Percentiles rank a stretch among this genome's conserved stretches.
These are phyloP conservation scores for Dactylonectria macrodidyma DNA, from an alignment of 2,329 filamentous ascomycete species.

Conservation along the genomic window DNA sequence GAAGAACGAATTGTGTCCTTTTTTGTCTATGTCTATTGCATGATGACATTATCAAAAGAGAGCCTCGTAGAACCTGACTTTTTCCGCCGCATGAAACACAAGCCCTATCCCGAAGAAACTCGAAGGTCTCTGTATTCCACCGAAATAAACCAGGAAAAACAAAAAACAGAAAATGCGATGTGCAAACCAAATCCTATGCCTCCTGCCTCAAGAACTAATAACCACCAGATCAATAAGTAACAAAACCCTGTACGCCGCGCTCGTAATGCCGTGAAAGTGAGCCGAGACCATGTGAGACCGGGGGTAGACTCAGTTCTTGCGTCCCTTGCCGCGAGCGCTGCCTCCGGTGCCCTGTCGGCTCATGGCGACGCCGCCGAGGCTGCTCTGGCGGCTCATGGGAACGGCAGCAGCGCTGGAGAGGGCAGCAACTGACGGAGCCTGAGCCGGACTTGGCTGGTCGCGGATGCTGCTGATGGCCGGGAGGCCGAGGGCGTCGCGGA, in stretches of 20 bases:
- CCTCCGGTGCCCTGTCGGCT: slow-evolving; percentile 67
- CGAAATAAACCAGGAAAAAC: slow-evolving; percentile 27
- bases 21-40: slow-evolving; percentile 44
- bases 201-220: slow-evolving; percentile 30
- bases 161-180: slow-evolving; percentile 28
- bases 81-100: neutral
- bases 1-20: slow-evolving; percentile 32
- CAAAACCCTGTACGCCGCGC: slow-evolving; percentile 47
- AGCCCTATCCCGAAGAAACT: slow-evolving; percentile 11
- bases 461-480: slow-evolving; percentile 59
- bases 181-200: slow-evolving; percentile 20
- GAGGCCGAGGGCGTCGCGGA: slow-evolving; percentile 66
- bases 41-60: slow-evolving; percentile 26
- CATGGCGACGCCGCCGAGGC: slow-evolving; percentile 69
- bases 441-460: slow-evolving; percentile 56
- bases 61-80: slow-evolving; percentile 27
- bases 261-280: slow-evolving; percentile 48
- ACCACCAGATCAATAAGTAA: slow-evolving; percentile 31
- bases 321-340: slow-evolving; percentile 64
- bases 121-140: slow-evolving; percentile 14
- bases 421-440: slow-evolving; percentile 44
- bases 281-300: slow-evolving; percentile 18
- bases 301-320: slow-evolving; percentile 50
- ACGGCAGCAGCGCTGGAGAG: slow-evolving; percentile 56
- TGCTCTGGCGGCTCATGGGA: slow-evolving; percentile 71